These are phyloP conservation scores for Gigaspora rosea DNA, from an alignment of 192 early-diverging fungal species.

Conservation along the genomic window DNA sequence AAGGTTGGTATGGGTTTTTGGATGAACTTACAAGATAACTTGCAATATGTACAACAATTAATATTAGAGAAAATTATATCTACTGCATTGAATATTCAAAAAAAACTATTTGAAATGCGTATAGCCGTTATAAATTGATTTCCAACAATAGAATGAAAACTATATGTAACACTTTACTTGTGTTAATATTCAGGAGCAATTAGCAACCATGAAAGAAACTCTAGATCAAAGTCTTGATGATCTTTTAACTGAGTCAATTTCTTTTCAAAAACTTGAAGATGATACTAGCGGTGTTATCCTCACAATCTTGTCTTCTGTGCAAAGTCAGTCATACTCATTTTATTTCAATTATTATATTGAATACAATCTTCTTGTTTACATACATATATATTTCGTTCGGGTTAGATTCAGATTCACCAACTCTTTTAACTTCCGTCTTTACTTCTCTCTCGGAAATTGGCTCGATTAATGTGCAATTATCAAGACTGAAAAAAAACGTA, in stretches of 20 bases:
- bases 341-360: not conserved
- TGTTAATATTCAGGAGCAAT: conserved; percentile 3
- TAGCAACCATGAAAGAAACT: conserved; percentile 26
- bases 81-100: not conserved
- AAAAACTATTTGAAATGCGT: not conserved
- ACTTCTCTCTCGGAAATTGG: conserved; percentile 20
- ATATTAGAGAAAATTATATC: too few relatives aligned
- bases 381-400: not conserved
- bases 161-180: too few relatives aligned
- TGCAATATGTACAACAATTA: too few relatives aligned
- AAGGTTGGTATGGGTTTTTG: conserved; percentile 16
- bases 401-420: conserved; percentile 1
- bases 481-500: conserved; percentile 30
- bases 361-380: not conserved
- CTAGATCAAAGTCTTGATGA: conserved; percentile 29
- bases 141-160: not conserved
- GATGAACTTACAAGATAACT: too few relatives aligned
- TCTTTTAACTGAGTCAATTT: conserved; percentile 23
- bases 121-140: not conserved
- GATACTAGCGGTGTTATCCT: not conserved
- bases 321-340: not conserved
- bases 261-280: conserved; percentile 23
- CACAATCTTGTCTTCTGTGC: conserved; percentile 17
- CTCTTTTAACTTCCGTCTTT: conserved; percentile 25
- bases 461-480: conserved; percentile 26